phyloP scores from a whole-genome alignment of 2,329 filamentous ascomycete species.

The Cercospora zeae-maydis region DNA sequence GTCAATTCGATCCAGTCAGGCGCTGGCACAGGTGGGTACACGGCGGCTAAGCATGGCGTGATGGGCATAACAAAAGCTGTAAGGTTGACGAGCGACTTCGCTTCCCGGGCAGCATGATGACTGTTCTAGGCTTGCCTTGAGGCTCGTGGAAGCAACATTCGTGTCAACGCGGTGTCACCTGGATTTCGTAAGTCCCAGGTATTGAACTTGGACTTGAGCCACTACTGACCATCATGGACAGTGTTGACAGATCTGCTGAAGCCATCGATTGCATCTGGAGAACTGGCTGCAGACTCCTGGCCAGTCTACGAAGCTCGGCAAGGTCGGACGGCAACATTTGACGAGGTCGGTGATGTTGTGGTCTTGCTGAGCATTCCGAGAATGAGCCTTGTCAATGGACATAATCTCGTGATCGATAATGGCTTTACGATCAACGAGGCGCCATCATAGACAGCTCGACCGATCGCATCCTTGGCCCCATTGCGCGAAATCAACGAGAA shows the following conservation, averaged over 20 bases:
- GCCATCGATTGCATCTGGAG: conserved; percentile 14
- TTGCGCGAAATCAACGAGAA: background rate
- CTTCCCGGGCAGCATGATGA: background rate
- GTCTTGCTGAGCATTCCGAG: conserved; percentile 29
- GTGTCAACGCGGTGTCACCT: conserved; percentile 38
- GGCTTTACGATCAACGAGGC: conserved; percentile 30
- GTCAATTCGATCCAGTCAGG: conserved; percentile 38
- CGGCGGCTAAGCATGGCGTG: conserved; percentile 41
- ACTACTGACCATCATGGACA: background rate
- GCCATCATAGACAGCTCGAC: background rate
- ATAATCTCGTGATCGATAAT: conserved; percentile 27
- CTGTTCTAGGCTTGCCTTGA: conserved; percentile 28
- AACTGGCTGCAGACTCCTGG: conserved; percentile 18
- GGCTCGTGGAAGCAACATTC: conserved; percentile 34
- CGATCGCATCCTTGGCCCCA: too few relatives aligned
- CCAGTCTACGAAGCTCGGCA: conserved; percentile 25
- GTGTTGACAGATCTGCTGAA: conserved; percentile 26
- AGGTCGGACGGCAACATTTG: conserved; percentile 23
- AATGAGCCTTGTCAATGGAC: conserved; percentile 28
- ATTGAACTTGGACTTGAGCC: background rate
- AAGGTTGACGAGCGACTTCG: background rate
- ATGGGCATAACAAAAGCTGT: conserved; percentile 41
- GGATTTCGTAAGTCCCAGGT: conserved; percentile 23
- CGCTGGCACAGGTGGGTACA: conserved; percentile 39
- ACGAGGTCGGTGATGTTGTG: conserved; percentile 31